phyloP scores from a whole-genome alignment of 2,329 filamentous ascomycete genomes.

The Fonsecaea erecta region DNA sequence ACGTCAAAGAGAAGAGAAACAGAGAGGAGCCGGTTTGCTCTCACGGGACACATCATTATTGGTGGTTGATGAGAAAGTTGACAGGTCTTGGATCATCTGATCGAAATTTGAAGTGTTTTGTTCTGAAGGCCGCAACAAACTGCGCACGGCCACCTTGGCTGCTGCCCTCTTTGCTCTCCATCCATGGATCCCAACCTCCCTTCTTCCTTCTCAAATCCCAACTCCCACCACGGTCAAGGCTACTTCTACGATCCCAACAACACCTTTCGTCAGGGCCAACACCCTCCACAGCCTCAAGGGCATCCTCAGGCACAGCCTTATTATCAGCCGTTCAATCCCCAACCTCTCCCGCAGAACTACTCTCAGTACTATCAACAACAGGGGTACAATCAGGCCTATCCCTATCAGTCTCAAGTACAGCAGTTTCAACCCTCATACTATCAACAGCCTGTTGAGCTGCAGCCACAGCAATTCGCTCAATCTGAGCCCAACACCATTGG shows the following conservation, averaged over 20 bases:
- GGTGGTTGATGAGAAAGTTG: neutral
- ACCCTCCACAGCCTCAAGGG: neutral
- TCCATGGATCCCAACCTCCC: conserved; percentile 26
- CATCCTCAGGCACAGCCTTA: conserved; percentile 15
- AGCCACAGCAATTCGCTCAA: conserved; percentile 2
- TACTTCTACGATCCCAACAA: conserved; percentile 7
- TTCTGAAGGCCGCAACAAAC: neutral
- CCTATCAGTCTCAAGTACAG: conserved; percentile 40
- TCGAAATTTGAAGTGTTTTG: neutral
- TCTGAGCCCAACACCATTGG: neutral
- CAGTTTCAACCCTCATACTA: conserved; percentile 40
- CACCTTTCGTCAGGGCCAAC: conserved; percentile 7
- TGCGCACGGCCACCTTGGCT: neutral
- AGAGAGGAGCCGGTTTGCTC: neutral
- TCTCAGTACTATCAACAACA: conserved; percentile 48
- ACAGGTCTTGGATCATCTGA: neutral
- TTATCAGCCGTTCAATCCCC: conserved; percentile 15
- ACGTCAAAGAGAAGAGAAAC: neutral
- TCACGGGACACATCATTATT: neutral
- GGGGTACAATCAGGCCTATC: conserved; percentile 39
- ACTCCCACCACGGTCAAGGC: neutral
- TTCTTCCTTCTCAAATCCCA: neutral
- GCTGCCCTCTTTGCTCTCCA: neutral
- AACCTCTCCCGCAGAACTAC: conserved; percentile 35
- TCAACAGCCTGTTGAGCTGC: conserved; percentile 8